Evolutionary conservation across 169 alveolate genomes (phyloP).

Genomic region (Eimeria necatrix): DNA sequence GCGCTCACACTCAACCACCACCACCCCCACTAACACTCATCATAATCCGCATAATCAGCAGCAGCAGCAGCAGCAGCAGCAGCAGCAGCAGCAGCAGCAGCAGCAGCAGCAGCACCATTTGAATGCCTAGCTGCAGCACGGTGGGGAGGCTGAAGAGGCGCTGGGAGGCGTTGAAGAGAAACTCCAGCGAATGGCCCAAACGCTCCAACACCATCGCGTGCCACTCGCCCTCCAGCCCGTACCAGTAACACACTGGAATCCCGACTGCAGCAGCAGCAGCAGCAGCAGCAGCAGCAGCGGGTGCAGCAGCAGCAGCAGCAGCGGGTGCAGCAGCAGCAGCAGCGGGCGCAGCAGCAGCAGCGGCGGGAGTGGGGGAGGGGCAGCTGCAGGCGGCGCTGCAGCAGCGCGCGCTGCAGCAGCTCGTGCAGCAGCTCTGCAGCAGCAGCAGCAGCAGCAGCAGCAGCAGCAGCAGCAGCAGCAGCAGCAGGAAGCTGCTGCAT

Average conservation of each 20-base stretch:
- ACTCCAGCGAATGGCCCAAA: conserved; percentile 97
- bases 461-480: conserved; percentile 23
- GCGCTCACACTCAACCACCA: too few relatives aligned
- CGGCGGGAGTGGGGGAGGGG: too few relatives aligned
- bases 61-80: too few relatives aligned
- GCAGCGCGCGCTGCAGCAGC: neutral
- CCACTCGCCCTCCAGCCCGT: conserved; percentile 98
- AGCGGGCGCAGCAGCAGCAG: too few relatives aligned
- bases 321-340: neutral
- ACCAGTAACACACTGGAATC: conserved; percentile 91
- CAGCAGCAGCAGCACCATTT: conserved; percentile 90
- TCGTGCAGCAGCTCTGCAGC: neutral
- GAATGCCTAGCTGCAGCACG: conserved; percentile 96
- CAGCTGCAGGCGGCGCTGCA: too few relatives aligned
- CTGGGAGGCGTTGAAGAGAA: conserved; percentile 95
- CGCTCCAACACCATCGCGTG: conserved; percentile 96
- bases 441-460: conserved; percentile 32
- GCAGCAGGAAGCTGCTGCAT: neutral
- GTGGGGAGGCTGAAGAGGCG: conserved; percentile 95
- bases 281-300: neutral
- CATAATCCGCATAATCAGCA: too few relatives aligned
- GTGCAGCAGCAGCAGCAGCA: neutral
- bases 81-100: too few relatives aligned
- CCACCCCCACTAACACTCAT: too few relatives aligned
- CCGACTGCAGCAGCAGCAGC: conserved; percentile 52